Evolutionary conservation across 148 eudicot species (phyloP), one percentile per base, ranked within the genome.

Genomic region (Chenopodium suecicum): DNA sequence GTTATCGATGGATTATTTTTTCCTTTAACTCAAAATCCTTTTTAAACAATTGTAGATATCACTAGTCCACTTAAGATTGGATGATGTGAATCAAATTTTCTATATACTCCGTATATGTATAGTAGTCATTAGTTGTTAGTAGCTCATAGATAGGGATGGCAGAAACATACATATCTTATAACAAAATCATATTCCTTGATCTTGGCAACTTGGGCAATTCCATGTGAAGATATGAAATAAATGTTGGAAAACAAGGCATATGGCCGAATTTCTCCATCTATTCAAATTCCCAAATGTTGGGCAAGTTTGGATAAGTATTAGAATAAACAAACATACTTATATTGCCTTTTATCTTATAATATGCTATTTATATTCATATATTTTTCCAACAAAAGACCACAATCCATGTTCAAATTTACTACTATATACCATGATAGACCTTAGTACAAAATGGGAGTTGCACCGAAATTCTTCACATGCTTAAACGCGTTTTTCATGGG

Each of bases 381-480:
- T 10, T 37, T 80, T 37, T 60, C 82, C 27, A 66, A 56, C 70
- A 56, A 72, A 67, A 67, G 4, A 67, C 34, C 70, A 27, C 37
- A 67, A 27, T 12, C 37, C 70, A 67, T 67, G 70, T 67, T 56
- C 62, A 14, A 17, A 56, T 56, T 66, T 29, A 66, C 14, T 29
- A 66, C 14, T 66, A 11, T 25, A 66, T 16, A 25, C 16, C 13
- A 27, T 19, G 65, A 58, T 58, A 41, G 44, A 41, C 44, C 44
- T 41, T 41, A 19, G 25, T 62, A 62, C 65, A 62, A 62, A 22
- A 22, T 62, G n/a, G 66, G 66, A 62, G 23, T 20, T 62, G 66
- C 71, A 75, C 84, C 84, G 25, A 82, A 82, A 58, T 70, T 58
- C 34, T 22, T 68, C 80, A 76, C 84, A 76, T 82, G 84, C 54